Conservation (phyloP, 768 basidiomycete species). For the Psilocybe sp. region DNA sequence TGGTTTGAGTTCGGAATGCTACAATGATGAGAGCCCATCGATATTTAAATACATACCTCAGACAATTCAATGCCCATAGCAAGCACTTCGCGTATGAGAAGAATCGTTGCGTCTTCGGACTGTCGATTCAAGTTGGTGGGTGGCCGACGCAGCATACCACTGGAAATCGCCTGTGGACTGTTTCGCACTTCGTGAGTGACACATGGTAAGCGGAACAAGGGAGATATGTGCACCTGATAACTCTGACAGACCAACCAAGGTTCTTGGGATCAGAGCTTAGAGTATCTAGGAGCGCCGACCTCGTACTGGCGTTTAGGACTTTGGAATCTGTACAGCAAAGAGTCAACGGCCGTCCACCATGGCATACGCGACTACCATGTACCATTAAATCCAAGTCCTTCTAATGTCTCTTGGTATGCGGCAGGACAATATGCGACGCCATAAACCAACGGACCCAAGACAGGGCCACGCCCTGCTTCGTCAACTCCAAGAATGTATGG, state of each 20-base stretch:
- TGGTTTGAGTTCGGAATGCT: not conserved
- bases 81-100: conserved; percentile 84
- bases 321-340: conserved; percentile 73
- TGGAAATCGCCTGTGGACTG: conserved; percentile 89
- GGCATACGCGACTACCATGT: conserved; percentile 10
- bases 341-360: not conserved
- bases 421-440: conserved; percentile 91
- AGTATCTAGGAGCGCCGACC: conserved; percentile 61
- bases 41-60: conserved; percentile 62
- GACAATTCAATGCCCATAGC: conserved; percentile 75
- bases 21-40: not conserved
- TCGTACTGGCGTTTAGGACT: conserved; percentile 69
- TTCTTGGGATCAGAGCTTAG: conserved; percentile 70
- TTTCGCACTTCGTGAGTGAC: not conserved
- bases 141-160: conserved; percentile 83
- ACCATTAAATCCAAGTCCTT: conserved; percentile 91
- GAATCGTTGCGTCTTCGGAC: conserved; percentile 85
- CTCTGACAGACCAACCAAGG: conserved; percentile 80
- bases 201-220: not conserved
- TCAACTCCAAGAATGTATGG: conserved; percentile 98
- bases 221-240: conserved; percentile 50
- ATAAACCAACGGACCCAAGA: conserved; percentile 93
- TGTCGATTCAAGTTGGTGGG: conserved; percentile 87
- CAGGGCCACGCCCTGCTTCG: conserved; percentile 95
- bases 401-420: conserved; percentile 69